A percentile compares a stretch with the other conserved stretches of the same genome.
Conservation (phyloP, 805 yeast species). For the Komagataella populi region DNA sequence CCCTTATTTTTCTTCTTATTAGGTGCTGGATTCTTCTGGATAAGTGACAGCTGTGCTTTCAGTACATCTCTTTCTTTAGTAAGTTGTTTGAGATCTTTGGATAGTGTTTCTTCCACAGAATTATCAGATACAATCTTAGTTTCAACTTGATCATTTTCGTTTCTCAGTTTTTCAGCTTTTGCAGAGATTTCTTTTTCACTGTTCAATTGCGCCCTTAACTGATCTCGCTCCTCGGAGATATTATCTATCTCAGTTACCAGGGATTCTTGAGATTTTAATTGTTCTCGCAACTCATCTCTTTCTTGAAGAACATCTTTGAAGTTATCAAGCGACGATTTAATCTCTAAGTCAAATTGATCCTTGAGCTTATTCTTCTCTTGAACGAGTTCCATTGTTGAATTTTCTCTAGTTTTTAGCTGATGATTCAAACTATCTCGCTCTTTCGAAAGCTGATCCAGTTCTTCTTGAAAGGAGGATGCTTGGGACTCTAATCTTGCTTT, state of each 20-base stretch:
- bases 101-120: neutral
- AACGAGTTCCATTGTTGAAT: neutral
- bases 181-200: neutral
- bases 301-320: slow-evolving; percentile 8
- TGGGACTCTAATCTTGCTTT: neutral
- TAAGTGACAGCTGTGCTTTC: neutral
- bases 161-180: neutral
- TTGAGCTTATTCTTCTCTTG: neutral
- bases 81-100: neutral
- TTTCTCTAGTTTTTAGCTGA: neutral
- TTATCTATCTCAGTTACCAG: slow-evolving; percentile 8
- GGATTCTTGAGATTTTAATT: slow-evolving; percentile 1
- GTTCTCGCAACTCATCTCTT: slow-evolving; percentile 1
- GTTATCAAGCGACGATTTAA: slow-evolving; percentile 3
- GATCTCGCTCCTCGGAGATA: slow-evolving; percentile 9
- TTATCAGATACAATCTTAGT: slow-evolving; percentile 4
- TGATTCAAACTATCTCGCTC: neutral
- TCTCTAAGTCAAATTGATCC: slow-evolving; percentile 4
- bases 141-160: neutral
- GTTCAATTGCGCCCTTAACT: slow-evolving; percentile 5
- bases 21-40: neutral
- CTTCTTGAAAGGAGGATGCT: neutral
- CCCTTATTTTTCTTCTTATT: neutral
- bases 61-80: neutral
- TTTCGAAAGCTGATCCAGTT: neutral